These are phyloP conservation scores for Malania oleifera DNA, from an alignment of 164 flowering plant genomes.

Conservation along the genomic window DNA sequence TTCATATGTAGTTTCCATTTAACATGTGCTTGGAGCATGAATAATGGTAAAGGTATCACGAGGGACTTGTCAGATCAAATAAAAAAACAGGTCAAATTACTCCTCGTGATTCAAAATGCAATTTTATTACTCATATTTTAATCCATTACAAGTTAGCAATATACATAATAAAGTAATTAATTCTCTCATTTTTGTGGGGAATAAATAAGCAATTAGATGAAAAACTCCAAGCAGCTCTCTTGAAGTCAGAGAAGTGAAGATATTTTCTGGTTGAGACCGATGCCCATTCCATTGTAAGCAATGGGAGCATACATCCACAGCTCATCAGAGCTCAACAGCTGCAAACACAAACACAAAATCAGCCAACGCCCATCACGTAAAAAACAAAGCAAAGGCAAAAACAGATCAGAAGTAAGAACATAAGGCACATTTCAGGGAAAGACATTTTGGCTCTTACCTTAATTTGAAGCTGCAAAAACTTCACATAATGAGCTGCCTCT, in stretches of 20 bases:
- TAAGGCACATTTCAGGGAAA: no score
- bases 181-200: background rate
- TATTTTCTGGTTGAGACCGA: slow-evolving; percentile 51
- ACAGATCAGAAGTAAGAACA: background rate
- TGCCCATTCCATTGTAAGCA: slow-evolving; percentile 88
- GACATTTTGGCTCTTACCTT: slow-evolving; percentile 54
- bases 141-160: slow-evolving; percentile 5
- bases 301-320: slow-evolving; percentile 96
- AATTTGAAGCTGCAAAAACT: slow-evolving; percentile 93
- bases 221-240: background rate
- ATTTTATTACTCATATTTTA: background rate
- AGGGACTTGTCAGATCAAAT: no score
- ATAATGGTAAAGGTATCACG: no score
- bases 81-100: slow-evolving; percentile 13
- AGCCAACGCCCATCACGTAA: no score
- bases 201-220: background rate
- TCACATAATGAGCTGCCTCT: slow-evolving; percentile 94
- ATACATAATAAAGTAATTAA: background rate
- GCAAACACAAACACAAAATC: slow-evolving; percentile 14
- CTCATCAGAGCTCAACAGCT: slow-evolving; percentile 94
- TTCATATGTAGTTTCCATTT: no score
- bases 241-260: slow-evolving; percentile 28
- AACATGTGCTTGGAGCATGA: no score
- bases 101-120: slow-evolving; percentile 2
- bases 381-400: no score